These are phyloP conservation scores for Aspergillus indologenus DNA, from an alignment of 495 filamentous ascomycete species.

Conservation along the genomic window DNA sequence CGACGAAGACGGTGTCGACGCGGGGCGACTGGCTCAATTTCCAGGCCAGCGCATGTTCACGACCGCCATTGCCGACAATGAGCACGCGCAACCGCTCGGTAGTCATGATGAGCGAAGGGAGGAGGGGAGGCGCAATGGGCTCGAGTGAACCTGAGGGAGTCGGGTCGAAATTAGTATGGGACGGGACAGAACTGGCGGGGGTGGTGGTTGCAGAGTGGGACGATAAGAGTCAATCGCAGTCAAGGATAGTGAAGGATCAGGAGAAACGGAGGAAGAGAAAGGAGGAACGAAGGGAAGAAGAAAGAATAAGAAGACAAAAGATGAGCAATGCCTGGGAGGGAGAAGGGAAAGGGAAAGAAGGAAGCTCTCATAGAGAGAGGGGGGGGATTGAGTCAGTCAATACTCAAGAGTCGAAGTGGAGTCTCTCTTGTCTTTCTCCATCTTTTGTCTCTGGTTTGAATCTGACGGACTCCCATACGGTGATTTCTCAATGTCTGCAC, in stretches of 20 bases:
- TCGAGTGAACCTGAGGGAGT: constrained; percentile 29
- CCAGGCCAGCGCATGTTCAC: constrained; percentile 95
- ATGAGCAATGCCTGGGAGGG: not conserved
- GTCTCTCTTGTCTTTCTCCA: not conserved
- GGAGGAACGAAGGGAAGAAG: not conserved
- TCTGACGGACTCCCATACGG: too few species aligned
- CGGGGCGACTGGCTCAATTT: constrained; percentile 78
- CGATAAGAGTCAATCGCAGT: not conserved
- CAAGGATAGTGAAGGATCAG: not conserved
- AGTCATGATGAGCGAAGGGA: constrained; percentile 30
- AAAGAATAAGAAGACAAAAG: not conserved
- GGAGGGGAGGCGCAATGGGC: constrained; percentile 20
- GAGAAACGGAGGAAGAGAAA: too few species aligned
- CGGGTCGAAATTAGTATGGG: not conserved
- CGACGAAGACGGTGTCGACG: constrained; percentile 47
- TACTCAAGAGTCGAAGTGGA: not conserved
- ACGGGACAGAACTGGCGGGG: not conserved
- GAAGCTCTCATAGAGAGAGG: not conserved
- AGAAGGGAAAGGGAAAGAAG: not conserved
- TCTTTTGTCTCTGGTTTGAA: not conserved
- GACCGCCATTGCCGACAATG: constrained; percentile 86
- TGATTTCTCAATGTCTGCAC: too few species aligned
- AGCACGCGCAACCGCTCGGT: constrained; percentile 60
- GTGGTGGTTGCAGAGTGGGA: not conserved
- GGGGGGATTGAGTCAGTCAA: not conserved